Base-by-base conservation (phyloP, 805 yeast genomes). In the Hyphopichia homilentoma region DNA sequence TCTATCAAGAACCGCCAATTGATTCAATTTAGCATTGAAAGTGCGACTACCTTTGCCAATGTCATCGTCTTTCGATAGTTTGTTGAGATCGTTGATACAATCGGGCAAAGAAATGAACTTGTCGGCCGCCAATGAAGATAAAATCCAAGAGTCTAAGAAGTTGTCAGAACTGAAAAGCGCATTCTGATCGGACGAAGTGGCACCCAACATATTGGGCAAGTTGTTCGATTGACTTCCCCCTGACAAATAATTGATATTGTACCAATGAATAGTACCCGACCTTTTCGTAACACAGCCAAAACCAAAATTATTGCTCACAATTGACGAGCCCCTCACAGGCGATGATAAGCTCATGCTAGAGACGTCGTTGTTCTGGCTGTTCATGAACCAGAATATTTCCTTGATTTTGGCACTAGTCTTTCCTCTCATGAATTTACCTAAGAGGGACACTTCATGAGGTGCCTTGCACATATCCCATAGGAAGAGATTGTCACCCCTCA, bases 201-300 rank as follows among this genome's bases (percentile, higher is more conserved):
- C 18, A 25, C 34, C 16, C 16, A 55, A 39, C 9, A 44, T 45
- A 33, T 54, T 62, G 9, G 65, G 68, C 19, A 39, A 42, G 32
- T 59, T 61, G 33, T 47, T 53, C 29, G 44, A 41, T 26, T 48
- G 47, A 28, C 53, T 56, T 2, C 57, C 59, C 2, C 67, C 68
- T 5, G 54, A 49, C 39, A 48, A 45, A 36, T 70, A 68, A 38
- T 68, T 72, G 30, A 61, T 53, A 33, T 67, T 68, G 48, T 73
- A 81, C 70, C 81, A 77, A 45, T 81, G 87, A 13, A 81, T 53
- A 1, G 83, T 70, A 0, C 87, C 87, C 9, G 73, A 62, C 4
- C 64, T 52, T 34, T 62, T 59, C 16, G 81, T 79, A 12, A 77
- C 61, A 25, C 79, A 57, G 0, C 79, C 75, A 38, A 79, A 64